phyloP scores from a whole-genome alignment of 768 basidiomycete species.

The Calocera cornea region DNA sequence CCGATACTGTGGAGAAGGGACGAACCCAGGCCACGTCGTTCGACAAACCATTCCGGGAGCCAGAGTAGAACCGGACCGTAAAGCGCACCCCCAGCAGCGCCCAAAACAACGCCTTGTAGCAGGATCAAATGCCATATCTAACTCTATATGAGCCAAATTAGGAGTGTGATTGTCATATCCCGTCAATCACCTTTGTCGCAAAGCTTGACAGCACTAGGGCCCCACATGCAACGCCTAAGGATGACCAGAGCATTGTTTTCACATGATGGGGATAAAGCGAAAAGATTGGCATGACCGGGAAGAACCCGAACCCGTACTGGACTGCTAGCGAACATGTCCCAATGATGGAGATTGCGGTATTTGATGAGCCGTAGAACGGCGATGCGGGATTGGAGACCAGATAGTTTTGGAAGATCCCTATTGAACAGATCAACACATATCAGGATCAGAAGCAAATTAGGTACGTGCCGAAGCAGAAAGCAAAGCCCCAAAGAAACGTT shows the following conservation, averaged over 20 bases:
- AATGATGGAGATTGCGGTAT: conserved; percentile 3
- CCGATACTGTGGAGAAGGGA: too few species aligned
- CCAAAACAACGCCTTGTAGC: conserved; percentile 6
- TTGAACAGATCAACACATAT: too few species aligned
- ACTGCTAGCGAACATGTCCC: conserved; percentile 1
- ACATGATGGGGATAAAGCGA: neutral
- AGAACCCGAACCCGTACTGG: neutral
- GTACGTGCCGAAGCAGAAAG: conserved; percentile 5
- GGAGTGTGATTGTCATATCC: neutral
- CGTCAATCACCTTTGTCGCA: neutral
- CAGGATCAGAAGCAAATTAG: too few species aligned
- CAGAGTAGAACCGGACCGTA: conserved; percentile 5
- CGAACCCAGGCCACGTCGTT: neutral
- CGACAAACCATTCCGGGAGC: conserved; percentile 8
- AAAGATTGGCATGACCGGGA: neutral
- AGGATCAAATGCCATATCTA: neutral
- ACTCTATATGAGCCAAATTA: too few species aligned
- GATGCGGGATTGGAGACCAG: neutral
- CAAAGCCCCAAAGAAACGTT: conserved; percentile 7
- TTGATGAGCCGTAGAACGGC: conserved; percentile 3
- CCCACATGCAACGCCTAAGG: neutral
- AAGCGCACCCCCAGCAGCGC: neutral
- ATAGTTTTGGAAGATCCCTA: conserved; percentile 10
- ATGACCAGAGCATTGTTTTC: neutral
- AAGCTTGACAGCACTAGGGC: neutral